Conservation (phyloP, 2,329 filamentous ascomycete genomes). For the Sarocladium brachiariae region DNA sequence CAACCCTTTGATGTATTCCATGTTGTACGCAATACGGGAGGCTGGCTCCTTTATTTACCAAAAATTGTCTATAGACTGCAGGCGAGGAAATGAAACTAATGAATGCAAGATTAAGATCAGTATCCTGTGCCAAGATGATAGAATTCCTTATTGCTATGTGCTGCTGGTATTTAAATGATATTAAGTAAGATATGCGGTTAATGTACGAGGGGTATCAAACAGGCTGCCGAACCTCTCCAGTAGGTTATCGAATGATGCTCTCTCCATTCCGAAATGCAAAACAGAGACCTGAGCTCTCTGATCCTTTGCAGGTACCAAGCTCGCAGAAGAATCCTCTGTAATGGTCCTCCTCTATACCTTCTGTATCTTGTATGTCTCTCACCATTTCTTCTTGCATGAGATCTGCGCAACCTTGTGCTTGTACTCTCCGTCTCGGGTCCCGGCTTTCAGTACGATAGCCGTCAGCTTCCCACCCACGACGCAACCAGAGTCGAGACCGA, state of each 20-base stretch:
- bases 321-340: too few relatives aligned
- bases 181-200: too few relatives aligned
- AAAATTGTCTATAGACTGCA: conserved; percentile 10
- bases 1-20: not conserved
- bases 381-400: conserved; percentile 27
- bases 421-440: conserved; percentile 22
- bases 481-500: conserved; percentile 82
- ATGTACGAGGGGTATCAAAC: not conserved
- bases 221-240: not conserved
- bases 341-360: too few relatives aligned
- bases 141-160: too few relatives aligned
- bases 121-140: too few relatives aligned
- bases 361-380: too few relatives aligned
- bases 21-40: not conserved
- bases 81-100: conserved; percentile 6
- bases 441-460: conserved; percentile 64
- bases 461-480: conserved; percentile 68
- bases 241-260: not conserved
- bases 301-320: too few relatives aligned
- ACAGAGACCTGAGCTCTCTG: too few relatives aligned
- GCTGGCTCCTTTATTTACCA: not conserved
- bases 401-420: conserved; percentile 34
- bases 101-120: not conserved
- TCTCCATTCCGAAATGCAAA: too few relatives aligned
- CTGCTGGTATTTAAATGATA: too few relatives aligned